Evolutionary conservation across 768 basidiomycete genomes (phyloP).

Genomic region (Cantharellus anzutake): DNA sequence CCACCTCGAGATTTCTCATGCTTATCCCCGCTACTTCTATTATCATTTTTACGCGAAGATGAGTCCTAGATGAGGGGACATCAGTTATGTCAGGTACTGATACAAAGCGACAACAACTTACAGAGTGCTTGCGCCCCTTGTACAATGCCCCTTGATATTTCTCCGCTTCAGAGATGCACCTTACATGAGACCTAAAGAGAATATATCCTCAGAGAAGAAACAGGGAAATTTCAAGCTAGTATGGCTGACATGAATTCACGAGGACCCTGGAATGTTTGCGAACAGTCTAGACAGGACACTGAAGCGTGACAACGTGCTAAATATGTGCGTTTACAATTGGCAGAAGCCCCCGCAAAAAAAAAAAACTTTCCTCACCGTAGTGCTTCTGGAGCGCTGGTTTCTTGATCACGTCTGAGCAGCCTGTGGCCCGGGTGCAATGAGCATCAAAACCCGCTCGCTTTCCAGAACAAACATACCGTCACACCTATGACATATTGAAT

Average conservation of each 20-base stretch:
- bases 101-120: conserved; percentile 11
- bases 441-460: background rate
- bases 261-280: background rate
- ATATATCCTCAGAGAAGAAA: background rate
- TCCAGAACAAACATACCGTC: background rate
- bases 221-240: conserved; percentile 47
- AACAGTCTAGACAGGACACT: conserved; percentile 74
- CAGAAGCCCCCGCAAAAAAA: no score
- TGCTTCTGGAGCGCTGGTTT: conserved; percentile 89
- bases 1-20: no score
- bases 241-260: background rate
- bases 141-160: conserved; percentile 82
- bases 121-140: conserved; percentile 47
- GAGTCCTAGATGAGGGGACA: no score
- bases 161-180: conserved; percentile 79
- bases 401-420: conserved; percentile 72
- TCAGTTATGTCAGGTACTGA: no score
- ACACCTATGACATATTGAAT: background rate
- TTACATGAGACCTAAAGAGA: conserved; percentile 29
- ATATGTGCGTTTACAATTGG: no score
- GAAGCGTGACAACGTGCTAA: conserved; percentile 35
- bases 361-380: background rate
- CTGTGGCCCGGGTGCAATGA: conserved; percentile 20
- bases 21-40: no score
- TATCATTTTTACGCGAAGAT: no score